Percentiles rank a stretch among this genome's conserved stretches.
phyloP scores from a whole-genome alignment of 192 early-diverging fungal genomes.

The Coemansia sp. region DNA sequence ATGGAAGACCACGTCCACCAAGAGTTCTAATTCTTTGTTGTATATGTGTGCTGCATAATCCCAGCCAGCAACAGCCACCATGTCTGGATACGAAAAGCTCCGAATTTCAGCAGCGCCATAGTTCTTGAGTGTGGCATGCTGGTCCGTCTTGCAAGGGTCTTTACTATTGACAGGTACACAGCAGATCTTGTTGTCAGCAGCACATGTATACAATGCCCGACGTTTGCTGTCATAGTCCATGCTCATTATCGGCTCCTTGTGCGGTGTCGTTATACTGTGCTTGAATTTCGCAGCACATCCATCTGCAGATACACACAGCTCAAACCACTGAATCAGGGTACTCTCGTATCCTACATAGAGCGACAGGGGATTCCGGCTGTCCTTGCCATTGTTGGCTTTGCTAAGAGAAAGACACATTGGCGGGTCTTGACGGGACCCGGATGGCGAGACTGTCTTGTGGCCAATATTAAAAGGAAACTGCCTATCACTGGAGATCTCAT shows the following conservation, averaged over 20 bases:
- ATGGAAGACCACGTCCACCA: slow-evolving; percentile 23
- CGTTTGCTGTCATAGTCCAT: slow-evolving; percentile 20
- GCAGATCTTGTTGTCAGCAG: slow-evolving; percentile 43
- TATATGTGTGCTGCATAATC: slow-evolving; percentile 40
- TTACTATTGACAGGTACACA: slow-evolving; percentile 6
- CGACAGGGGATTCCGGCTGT: slow-evolving; percentile 2
- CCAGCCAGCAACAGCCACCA: slow-evolving; percentile 45
- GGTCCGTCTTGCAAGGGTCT: background rate
- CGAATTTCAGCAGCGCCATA: slow-evolving; percentile 34
- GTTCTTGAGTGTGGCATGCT: slow-evolving; percentile 11
- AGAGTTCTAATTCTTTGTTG: slow-evolving; percentile 11
- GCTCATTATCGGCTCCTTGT: slow-evolving; percentile 47
- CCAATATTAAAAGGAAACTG: slow-evolving; percentile 18
- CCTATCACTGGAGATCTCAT: slow-evolving; percentile 9
- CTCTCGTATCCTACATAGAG: slow-evolving; percentile 49
- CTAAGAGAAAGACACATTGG: slow-evolving; percentile 40
- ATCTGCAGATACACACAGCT: slow-evolving; percentile 5
- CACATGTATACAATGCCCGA: slow-evolving; percentile 35
- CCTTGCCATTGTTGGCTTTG: background rate
- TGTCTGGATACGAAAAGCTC: slow-evolving; percentile 12
- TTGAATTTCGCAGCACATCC: background rate
- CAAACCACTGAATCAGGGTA: slow-evolving; percentile 28
- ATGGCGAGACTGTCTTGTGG: slow-evolving; percentile 20
- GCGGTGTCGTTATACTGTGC: slow-evolving; percentile 10
- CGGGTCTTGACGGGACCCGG: slow-evolving; percentile 32